Percentiles rank a stretch among this genome's conserved stretches.
phyloP scores from a whole-genome alignment of 805 yeast genomes.

The Candida coleopterorum region DNA sequence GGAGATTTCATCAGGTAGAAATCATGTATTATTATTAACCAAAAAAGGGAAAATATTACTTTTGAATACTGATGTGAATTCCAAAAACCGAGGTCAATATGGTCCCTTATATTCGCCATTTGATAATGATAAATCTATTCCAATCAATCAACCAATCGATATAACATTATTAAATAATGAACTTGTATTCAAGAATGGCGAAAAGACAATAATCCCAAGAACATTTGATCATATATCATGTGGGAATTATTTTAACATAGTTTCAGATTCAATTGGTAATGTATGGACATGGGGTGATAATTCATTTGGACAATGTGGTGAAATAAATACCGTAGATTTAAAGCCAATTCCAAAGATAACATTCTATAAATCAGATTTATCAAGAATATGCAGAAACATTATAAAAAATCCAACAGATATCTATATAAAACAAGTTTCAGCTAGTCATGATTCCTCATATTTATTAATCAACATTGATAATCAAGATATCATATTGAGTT shows the following conservation, averaged over 20 bases:
- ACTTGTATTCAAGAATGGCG: conserved; percentile 17
- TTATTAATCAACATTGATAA: conserved; percentile 22
- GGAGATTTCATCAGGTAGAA: conserved; percentile 55
- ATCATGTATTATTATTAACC: conserved; percentile 65
- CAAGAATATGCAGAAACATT: conserved; percentile 20
- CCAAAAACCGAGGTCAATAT: conserved; percentile 67
- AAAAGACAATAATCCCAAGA: conserved; percentile 32
- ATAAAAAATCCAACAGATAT: conserved; percentile 15
- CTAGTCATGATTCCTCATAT: conserved; percentile 59
- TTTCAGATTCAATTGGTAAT: conserved; percentile 58
- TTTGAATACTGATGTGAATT: conserved; percentile 50
- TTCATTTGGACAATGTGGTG: conserved; percentile 78
- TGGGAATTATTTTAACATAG: conserved; percentile 72
- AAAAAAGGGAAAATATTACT: conserved; percentile 58
- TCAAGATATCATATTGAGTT: conserved; percentile 42
- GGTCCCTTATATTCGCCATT: conserved; percentile 77
- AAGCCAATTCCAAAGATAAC: conserved; percentile 63
- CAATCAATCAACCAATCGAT: conserved; percentile 35
- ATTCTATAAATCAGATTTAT: conserved; percentile 13
- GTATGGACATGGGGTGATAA: conserved; percentile 88
- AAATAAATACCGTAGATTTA: conserved; percentile 60
- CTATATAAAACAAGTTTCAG: conserved; percentile 50
- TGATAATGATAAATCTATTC: conserved; percentile 31
- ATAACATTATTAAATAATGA: conserved; percentile 54
- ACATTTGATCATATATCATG: conserved; percentile 57